These are phyloP conservation scores for Solanum virginianum DNA, from an alignment of 257 asterid species.

Conservation along the genomic window DNA sequence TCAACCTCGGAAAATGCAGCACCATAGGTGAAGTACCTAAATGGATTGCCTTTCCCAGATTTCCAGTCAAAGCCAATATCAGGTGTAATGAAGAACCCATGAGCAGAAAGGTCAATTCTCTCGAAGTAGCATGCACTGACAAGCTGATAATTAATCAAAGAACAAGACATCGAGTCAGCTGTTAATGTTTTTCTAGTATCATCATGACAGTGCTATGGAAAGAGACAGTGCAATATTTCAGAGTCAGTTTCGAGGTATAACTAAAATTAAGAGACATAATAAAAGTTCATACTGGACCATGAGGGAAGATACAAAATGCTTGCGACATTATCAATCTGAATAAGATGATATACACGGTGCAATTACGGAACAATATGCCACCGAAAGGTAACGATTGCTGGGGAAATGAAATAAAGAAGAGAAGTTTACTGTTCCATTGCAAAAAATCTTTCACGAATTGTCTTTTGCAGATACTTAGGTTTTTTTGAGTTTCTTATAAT, in stretches of 20 bases:
- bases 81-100: slow-evolving; percentile 77
- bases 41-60: slow-evolving; percentile 65
- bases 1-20: slow-evolving; percentile 95
- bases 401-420: not conserved
- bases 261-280: not conserved
- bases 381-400: not conserved
- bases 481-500: not conserved
- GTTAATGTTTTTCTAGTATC: not conserved
- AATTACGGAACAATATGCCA: not conserved
- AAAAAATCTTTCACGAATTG: not conserved
- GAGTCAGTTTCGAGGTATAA: not conserved
- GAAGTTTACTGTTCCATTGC: not conserved
- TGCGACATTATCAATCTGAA: not conserved
- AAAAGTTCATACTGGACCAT: not conserved
- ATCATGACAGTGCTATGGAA: not conserved
- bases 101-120: slow-evolving; percentile 93
- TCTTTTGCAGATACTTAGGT: not conserved
- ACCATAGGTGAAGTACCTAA: slow-evolving; percentile 79
- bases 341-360: not conserved
- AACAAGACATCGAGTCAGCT: not conserved
- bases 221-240: not conserved
- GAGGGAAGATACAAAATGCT: not conserved
- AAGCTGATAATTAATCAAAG: slow-evolving; percentile 37
- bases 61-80: slow-evolving; percentile 75
- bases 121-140: slow-evolving; percentile 73